Conservation (phyloP, 805 yeast genomes). For the Maudiozyma turicensis region DNA sequence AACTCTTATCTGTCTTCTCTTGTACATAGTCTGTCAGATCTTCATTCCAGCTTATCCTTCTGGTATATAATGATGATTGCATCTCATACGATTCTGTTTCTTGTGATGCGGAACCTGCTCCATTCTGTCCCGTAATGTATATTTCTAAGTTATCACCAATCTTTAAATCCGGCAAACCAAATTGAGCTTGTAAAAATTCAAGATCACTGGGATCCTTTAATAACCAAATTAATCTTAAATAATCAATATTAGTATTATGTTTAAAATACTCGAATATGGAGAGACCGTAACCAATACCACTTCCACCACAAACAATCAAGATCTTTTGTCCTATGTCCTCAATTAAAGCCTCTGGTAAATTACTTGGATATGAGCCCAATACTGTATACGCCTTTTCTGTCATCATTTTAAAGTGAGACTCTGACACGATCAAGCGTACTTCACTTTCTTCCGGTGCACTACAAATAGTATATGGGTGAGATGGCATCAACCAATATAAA, state of each 20-base stretch:
- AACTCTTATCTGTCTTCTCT: constrained; percentile 14
- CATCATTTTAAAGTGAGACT: constrained; percentile 29
- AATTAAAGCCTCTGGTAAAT: constrained; percentile 34
- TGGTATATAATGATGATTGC: not conserved
- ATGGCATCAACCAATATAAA: constrained; percentile 41
- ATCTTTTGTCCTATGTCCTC: constrained; percentile 39
- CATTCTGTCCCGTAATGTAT: constrained; percentile 30
- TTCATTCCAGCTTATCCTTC: constrained; percentile 21
- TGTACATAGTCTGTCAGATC: constrained; percentile 17
- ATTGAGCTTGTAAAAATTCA: not conserved
- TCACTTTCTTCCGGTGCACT: constrained; percentile 33
- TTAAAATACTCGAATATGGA: constrained; percentile 37
- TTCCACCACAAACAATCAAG: constrained; percentile 57
- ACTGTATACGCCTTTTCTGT: constrained; percentile 31
- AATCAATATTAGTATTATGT: constrained; percentile 10
- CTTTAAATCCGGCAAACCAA: not conserved
- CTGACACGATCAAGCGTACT: constrained; percentile 38
- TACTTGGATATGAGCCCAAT: constrained; percentile 34
- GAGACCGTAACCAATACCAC: constrained; percentile 58
- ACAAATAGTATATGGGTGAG: constrained; percentile 62
- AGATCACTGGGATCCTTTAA: constrained; percentile 29
- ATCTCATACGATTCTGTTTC: constrained; percentile 7
- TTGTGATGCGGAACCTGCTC: not conserved
- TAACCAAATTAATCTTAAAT: constrained; percentile 45
- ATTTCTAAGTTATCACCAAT: constrained; percentile 1